Evolutionary conservation across 768 basidiomycete genomes (phyloP).

Genomic region (Arthromyces matolae): DNA sequence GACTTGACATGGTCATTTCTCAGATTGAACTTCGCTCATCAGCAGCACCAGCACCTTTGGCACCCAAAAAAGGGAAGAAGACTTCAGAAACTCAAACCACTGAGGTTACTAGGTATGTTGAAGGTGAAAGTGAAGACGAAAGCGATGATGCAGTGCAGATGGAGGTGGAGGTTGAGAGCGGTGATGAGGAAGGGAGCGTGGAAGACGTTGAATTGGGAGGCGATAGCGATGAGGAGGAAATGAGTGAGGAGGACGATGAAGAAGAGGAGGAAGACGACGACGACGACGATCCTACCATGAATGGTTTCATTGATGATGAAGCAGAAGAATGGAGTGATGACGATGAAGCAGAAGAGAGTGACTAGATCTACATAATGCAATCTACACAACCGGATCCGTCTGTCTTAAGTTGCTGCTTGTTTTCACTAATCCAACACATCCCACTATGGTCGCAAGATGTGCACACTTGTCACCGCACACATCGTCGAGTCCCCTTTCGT

Average conservation of each 20-base stretch:
- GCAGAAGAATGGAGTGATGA: constrained; percentile 51
- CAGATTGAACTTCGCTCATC: constrained; percentile 89
- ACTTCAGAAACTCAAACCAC: constrained; percentile 29
- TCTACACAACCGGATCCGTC: constrained; percentile 1
- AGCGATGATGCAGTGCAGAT: constrained; percentile 51
- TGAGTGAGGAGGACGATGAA: constrained; percentile 36
- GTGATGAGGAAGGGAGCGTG: constrained; percentile 68
- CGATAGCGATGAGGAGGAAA: constrained; percentile 47
- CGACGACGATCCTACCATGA: constrained; percentile 39
- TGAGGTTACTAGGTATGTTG: constrained; percentile 56
- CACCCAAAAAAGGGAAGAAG: constrained; percentile 37
- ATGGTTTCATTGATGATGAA: constrained; percentile 61
- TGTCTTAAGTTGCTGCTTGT: too few relatives aligned
- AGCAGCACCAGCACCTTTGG: constrained; percentile 55
- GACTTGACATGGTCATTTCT: constrained; percentile 89
- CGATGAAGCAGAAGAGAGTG: constrained; percentile 47
- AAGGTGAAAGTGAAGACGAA: constrained; percentile 69
- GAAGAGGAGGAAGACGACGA: constrained; percentile 41
- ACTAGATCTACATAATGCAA: constrained; percentile 28
- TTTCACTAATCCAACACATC: too few relatives aligned
- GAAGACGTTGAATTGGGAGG: constrained; percentile 77
- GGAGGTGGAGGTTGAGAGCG: constrained; percentile 61
- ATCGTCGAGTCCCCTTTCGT: too few relatives aligned
- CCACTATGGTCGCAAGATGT: too few relatives aligned
- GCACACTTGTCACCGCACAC: too few relatives aligned